A percentile compares a stretch with the other conserved stretches of the same genome.
Evolutionary conservation across 495 filamentous ascomycete species (phyloP).

Genomic region (Penicillium psychrofluorescens): DNA sequence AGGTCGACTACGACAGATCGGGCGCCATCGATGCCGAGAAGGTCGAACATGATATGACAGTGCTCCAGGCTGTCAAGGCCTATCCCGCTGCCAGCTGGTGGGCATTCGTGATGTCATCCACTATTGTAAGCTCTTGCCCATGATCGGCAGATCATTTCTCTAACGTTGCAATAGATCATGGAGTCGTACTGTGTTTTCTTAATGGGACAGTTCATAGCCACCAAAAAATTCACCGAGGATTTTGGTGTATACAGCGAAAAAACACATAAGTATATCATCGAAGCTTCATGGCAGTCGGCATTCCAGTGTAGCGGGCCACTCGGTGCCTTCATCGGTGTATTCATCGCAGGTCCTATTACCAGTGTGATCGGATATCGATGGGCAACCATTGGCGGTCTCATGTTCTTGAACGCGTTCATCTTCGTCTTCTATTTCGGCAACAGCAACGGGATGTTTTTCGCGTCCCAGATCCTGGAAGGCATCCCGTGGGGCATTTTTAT

Average conservation of each 20-base stretch:
- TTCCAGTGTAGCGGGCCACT: constrained; percentile 34
- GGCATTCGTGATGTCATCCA: constrained; percentile 46
- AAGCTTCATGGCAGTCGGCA: constrained; percentile 37
- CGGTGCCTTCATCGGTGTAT: constrained; percentile 38
- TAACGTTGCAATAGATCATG: constrained; percentile 35
- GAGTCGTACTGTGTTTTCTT: constrained; percentile 41
- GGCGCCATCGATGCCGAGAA: constrained; percentile 40
- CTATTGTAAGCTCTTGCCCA: constrained; percentile 38
- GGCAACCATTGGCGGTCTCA: constrained; percentile 33
- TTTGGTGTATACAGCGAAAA: constrained; percentile 23
- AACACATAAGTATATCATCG: constrained; percentile 16
- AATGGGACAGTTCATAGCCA: constrained; percentile 38
- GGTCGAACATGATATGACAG: constrained; percentile 38
- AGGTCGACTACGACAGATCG: constrained; percentile 37
- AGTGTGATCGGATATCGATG: constrained; percentile 42
- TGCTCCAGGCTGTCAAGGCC: constrained; percentile 37
- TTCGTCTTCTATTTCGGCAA: constrained; percentile 39
- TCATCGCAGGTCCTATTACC: constrained; percentile 37
- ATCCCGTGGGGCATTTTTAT: constrained; percentile 45
- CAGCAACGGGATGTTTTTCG: constrained; percentile 32
- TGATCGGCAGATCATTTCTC: constrained; percentile 13
- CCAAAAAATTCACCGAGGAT: constrained; percentile 20
- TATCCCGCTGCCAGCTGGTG: constrained; percentile 42
- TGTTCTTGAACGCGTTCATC: constrained; percentile 38
- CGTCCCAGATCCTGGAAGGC: constrained; percentile 38